Base-by-base conservation (phyloP, 2,329 filamentous ascomycete genomes). In the Pseudogymnoascus sp. region DNA sequence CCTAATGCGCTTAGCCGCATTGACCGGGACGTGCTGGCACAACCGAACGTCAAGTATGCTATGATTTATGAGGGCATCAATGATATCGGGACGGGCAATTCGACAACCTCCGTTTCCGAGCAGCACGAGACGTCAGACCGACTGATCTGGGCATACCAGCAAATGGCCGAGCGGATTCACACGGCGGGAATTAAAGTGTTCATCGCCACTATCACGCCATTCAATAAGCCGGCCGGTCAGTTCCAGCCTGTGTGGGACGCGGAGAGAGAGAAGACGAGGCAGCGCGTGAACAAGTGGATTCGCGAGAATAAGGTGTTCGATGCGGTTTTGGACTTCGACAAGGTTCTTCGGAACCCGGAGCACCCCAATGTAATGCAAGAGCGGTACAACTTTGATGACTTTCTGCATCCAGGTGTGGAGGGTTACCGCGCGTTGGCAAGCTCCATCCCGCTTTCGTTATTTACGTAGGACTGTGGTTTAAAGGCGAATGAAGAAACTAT, bases 1-100 rank as follows among this genome's bases (percentile, higher is more conserved):
- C 83, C 83, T 7, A 82, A 79, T 63, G 79, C 78, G 0, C 71
- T 83, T 2, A 74, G 76, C 7, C 77, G 82, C 15, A 71, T 85
- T 39, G 82, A 85, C 65, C 75, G 83, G 12, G 83, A 87, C 67
- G 77, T 85, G 0, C 73, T 86, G 2, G 72, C 80, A 0, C 82
- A 84, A 38, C 70, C 77, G 0, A 77, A 76, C 2, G 76, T 83
- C 5, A 70, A 72, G 37, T 84, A 82, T 67, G 79, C 76, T 30
- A 74, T 86, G 67, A 70, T 86, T 26, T 85, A 82, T 68, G 79
- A 83, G 66, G 83, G 83, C 15, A 80, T 86, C 35, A 85, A 85
- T 66, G 83, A 86, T 66, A 83, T 87, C 61, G 84, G 83, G 35
- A 75, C 73, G 0, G 45, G 45, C 9, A 52, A 52, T 33, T 78